Percentiles rank a stretch among this genome's conserved stretches.
phyloP scores from a whole-genome alignment of 2,329 filamentous ascomycete genomes.

The Aspergillus candidus region DNA sequence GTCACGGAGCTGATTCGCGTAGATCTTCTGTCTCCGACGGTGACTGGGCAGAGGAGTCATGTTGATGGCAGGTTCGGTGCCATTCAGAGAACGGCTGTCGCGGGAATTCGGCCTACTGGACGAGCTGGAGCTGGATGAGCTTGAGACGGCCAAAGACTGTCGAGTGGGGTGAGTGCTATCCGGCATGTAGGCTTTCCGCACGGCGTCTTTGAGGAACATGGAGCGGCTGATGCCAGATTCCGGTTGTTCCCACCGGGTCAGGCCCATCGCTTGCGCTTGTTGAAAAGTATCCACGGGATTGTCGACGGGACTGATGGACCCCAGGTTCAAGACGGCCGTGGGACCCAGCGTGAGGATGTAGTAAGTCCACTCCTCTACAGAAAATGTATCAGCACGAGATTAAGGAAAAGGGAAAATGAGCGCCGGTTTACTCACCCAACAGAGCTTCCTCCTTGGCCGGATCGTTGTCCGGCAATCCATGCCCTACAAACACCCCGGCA shows the following conservation, averaged over 20 bases:
- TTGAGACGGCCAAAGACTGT: constrained; percentile 2
- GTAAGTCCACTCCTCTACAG: constrained; percentile 54
- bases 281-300: constrained; percentile 44
- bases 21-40: constrained; percentile 27
- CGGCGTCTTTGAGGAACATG: constrained; percentile 56
- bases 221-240: constrained; percentile 43
- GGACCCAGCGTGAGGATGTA: constrained; percentile 56
- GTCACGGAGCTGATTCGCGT: constrained; percentile 29
- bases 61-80: constrained; percentile 3
- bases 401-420: background rate
- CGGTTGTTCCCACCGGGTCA: constrained; percentile 51
- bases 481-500: constrained; percentile 52
- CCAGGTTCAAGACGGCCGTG: constrained; percentile 49
- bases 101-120: constrained; percentile 10
- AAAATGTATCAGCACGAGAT: constrained; percentile 12
- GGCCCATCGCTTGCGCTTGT: constrained; percentile 49
- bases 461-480: constrained; percentile 42
- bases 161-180: constrained; percentile 9
- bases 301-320: constrained; percentile 35
- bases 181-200: constrained; percentile 54
- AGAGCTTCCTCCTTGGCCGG: constrained; percentile 43
- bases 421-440: constrained; percentile 40
- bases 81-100: constrained; percentile 5
- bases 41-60: constrained; percentile 15
- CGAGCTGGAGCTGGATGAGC: constrained; percentile 7